Evolutionary conservation across 352 stramenopile genomes (phyloP).

Genomic region (Phytophthora brassicae): DNA sequence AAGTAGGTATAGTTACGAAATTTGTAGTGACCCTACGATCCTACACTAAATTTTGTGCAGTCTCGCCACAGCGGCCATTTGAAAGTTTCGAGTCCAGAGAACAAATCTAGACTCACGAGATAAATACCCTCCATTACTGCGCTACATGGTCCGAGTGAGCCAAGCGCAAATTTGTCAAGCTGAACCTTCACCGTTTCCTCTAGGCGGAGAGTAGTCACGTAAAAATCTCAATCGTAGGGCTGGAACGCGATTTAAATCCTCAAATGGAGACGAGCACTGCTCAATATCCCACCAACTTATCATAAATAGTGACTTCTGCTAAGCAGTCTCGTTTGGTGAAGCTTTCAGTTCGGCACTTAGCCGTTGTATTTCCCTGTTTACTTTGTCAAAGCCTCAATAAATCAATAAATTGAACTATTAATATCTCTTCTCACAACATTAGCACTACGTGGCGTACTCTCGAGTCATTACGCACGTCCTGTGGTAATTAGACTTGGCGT

Average conservation of each 20-base stretch:
- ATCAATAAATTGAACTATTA: no score
- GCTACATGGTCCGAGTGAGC: neutral
- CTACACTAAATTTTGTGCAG: neutral
- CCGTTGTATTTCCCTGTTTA: no score
- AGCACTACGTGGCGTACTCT: conserved; percentile 32
- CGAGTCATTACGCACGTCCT: conserved; percentile 24
- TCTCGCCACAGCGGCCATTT: no score
- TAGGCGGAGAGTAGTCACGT: conserved; percentile 17
- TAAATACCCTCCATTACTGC: neutral
- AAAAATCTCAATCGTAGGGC: conserved; percentile 1
- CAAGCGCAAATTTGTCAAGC: conserved; percentile 6
- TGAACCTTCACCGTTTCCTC: conserved; percentile 18
- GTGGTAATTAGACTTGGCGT: conserved; percentile 19
- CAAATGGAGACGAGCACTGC: conserved; percentile 11
- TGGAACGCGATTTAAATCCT: conserved; percentile 13
- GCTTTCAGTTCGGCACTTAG: no score
- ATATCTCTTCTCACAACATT: neutral
- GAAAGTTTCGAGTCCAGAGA: conserved; percentile 12
- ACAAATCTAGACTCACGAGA: conserved; percentile 12
- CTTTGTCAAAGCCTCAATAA: no score
- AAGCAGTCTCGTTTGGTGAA: conserved; percentile 6
- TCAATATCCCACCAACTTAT: neutral
- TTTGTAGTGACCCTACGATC: neutral
- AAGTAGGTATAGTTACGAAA: neutral
- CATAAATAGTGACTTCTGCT: conserved; percentile 26